Base-by-base conservation (phyloP, 768 basidiomycete species). In the Nevesoporus exiguus region DNA sequence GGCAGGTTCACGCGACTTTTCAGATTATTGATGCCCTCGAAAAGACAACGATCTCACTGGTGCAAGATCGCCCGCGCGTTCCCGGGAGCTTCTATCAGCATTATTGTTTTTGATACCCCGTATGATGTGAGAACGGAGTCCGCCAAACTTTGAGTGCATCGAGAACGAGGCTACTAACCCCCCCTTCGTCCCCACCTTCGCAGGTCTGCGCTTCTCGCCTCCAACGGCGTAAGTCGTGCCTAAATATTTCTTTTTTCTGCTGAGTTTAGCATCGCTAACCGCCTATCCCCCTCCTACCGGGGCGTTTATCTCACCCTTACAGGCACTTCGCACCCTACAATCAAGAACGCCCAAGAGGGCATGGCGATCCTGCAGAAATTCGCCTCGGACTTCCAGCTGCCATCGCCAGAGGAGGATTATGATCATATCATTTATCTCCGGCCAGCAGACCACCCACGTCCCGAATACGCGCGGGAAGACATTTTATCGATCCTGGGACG, bases 321-420 rank as follows among this genome's bases (percentile, higher is more conserved):
- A 91, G 90, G 90, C 61, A 77, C 76, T 33, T 75, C 72, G 46
- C 90, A 90, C 71, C 91, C 90, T 48, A 93, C 90, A 50, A 91
- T 93, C 69, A 82, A 74, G 58, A 76, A 69, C 58, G 75, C 78
- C 49, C 78, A 80, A 63, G 76, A 80, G 41, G 88, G 82, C 19
- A 62, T 85, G 61, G 70, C 74, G 33, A 72, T 90, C n/a, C 75
- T 92, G 51, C 74, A 80, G 56, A 80, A 81, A 49, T 90, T 93
- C 68, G 77, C 78, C 44, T 73, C 76, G 46, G 81, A 84, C 59
- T 86, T 84, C 63, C 73, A 74, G 63, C 65, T 73, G 25, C 90
- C 90, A 27, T 66, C 66, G 21, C 61, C 76, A 34, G 62, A 73
- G 33, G 90, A 92, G 75, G 88, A 84, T 19, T 83, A 85, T 66